A percentile compares a stretch with the other conserved stretches of the same genome.
Evolutionary conservation across 2,329 filamentous ascomycete genomes (phyloP).

Genomic region (Epichloe coenophiala): DNA sequence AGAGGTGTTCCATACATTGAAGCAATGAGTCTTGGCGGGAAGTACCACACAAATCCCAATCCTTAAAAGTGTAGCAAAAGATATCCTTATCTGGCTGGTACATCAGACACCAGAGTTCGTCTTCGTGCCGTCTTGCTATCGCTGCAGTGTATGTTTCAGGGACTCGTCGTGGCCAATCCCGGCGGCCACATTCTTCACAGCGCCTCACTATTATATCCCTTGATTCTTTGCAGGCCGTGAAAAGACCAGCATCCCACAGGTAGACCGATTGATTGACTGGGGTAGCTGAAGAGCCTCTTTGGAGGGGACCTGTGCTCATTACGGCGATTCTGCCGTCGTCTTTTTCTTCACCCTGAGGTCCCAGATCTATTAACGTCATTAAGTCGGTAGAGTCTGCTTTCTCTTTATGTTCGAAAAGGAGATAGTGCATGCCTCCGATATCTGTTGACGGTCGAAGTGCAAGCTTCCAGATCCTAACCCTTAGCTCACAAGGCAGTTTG

Average conservation of each 20-base stretch:
- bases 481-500: background rate
- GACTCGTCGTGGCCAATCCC: too few species aligned
- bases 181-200: too few species aligned
- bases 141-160: too few species aligned
- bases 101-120: too few species aligned
- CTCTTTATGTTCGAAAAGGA: background rate
- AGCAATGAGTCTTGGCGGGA: too few species aligned
- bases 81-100: too few species aligned
- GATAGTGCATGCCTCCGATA: background rate
- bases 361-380: too few species aligned
- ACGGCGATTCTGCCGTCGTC: background rate
- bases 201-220: background rate
- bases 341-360: background rate
- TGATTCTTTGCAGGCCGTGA: background rate
- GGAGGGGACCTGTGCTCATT: background rate
- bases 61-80: too few species aligned
- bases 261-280: background rate
- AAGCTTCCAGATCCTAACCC: background rate
- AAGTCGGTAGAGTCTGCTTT: background rate
- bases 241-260: background rate
- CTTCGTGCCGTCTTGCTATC: rapidly evolving
- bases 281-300: background rate
- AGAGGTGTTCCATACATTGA: too few species aligned
- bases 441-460: background rate
- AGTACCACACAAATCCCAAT: too few species aligned